Evolutionary conservation across 2,329 filamentous ascomycete species (phyloP), one percentile per base, ranked within the genome.

Genomic region (Byssothecium circinans): DNA sequence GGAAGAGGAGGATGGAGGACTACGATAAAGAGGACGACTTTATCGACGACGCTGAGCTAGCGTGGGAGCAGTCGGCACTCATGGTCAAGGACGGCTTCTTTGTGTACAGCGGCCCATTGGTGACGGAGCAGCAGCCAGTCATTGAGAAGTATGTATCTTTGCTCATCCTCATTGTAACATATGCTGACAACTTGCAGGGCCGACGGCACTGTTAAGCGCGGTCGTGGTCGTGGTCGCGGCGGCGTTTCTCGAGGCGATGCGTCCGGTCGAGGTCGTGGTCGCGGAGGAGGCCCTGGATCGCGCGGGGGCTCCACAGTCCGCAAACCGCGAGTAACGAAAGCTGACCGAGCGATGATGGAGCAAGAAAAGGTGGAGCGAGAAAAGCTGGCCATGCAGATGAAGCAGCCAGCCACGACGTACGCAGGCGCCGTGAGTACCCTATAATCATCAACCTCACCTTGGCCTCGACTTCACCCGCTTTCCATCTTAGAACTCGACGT

Each of bases 81-180:
- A 91, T 94, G 38, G 92, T 89, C 57, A 89, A 92, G 60, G 94
- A 97, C 67, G 94, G 94, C 1, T 99, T 97, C 76, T 99, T 97
- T 68, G 94, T 99, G 1, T 99, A 96, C 72, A 95, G 89, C 51
- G 94, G 94, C 3, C 92, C 92, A 8, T 77, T 99, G 38, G 82
- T 97, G 18, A 88, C 88, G 4, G 91, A 95, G 71, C 88, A 95
- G 73, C 92, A 94, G 72, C 77, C 83, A 33, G 73, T 79, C 45
- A 77, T 85, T 41, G 84, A 87, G 65, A 78, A 81, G 81, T 84
- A 74, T 63, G 72, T 75, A 6, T 14, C 18, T 43, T 8, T 23
- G 17, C 38, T 2, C 2, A 18, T 34, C 22, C 8, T 25, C 14
- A 7, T 25, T 29, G 20, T 25, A 25, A 8, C 20, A n/a, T 23